phyloP scores from a whole-genome alignment of 1,284 basidiomycete genomes.

The Cerrena zonata region DNA sequence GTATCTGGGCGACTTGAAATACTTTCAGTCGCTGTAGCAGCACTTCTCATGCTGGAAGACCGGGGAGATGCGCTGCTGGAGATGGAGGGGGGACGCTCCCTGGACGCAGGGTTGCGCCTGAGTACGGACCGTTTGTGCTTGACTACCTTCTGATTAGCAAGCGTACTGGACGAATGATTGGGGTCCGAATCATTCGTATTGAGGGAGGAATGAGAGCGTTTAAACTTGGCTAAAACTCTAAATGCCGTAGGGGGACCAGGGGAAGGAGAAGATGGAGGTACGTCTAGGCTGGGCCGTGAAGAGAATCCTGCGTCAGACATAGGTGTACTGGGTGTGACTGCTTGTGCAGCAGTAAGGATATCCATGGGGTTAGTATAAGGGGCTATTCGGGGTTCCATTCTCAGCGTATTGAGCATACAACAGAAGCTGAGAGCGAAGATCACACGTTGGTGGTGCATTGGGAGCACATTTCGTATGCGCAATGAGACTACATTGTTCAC shows the following conservation, averaged over 20 bases:
- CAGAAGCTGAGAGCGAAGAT: constrained; percentile 72
- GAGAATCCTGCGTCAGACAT: constrained; percentile 49
- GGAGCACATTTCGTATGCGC: constrained; percentile 76
- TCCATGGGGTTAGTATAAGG: constrained; percentile 50
- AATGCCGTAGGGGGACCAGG: constrained; percentile 50
- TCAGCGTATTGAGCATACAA: constrained; percentile 69
- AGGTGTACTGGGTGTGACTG: constrained; percentile 35
- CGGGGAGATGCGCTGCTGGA: constrained; percentile 30
- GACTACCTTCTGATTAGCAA: constrained; percentile 12
- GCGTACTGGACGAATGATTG: constrained; percentile 7
- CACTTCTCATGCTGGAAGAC: constrained; percentile 31
- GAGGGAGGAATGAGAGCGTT: constrained; percentile 48
- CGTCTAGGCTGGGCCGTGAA: constrained; percentile 46
- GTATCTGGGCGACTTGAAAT: constrained; percentile 24
- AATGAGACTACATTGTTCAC: constrained; percentile 85
- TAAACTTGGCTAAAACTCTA: constrained; percentile 61
- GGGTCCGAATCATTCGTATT: constrained; percentile 25
- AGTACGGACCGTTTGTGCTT: constrained; percentile 30
- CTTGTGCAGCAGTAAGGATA: constrained; percentile 35
- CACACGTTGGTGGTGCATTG: constrained; percentile 75
- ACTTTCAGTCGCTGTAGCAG: constrained; percentile 29
- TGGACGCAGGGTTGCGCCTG: constrained; percentile 20
- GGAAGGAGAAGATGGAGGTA: constrained; percentile 27
- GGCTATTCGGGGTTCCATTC: constrained; percentile 48
- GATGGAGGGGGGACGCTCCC: constrained; percentile 29